Percentiles rank a stretch among this genome's conserved stretches.
phyloP scores from a whole-genome alignment of 1,284 basidiomycete genomes.

The Moesziomyces aphidis region DNA sequence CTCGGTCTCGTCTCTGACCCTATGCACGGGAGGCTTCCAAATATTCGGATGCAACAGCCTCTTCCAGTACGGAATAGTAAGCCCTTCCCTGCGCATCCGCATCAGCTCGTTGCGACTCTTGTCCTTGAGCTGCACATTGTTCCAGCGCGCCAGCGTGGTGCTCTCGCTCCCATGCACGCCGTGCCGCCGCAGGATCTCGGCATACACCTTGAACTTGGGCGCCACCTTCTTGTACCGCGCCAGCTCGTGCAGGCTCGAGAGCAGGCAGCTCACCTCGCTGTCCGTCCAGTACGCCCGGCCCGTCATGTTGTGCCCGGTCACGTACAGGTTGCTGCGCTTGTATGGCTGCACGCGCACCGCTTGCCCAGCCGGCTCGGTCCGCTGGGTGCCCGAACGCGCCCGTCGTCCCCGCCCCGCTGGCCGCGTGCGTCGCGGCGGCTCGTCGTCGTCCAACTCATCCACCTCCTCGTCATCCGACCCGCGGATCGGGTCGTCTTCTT shows the following conservation, averaged over 20 bases:
- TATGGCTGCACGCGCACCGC: conserved; percentile 34
- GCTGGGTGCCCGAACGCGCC: too few relatives aligned
- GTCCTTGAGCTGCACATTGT: conserved; percentile 62
- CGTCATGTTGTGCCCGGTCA: conserved; percentile 50
- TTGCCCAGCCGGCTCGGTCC: conserved; percentile 18
- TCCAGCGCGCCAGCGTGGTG: conserved; percentile 35
- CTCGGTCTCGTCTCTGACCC: conserved; percentile 32
- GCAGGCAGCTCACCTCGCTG: conserved; percentile 28
- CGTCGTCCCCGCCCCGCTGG: not conserved
- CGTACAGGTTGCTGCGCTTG: conserved; percentile 46
- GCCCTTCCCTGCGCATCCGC: conserved; percentile 42
- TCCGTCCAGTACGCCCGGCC: conserved; percentile 46
- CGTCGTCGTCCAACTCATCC: conserved; percentile 33
- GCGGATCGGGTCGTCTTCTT: conserved; percentile 16
- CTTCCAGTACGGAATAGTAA: conserved; percentile 53
- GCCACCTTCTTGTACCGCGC: conserved; percentile 39
- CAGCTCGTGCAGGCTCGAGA: conserved; percentile 33
- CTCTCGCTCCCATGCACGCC: conserved; percentile 31
- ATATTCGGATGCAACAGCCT: conserved; percentile 41
- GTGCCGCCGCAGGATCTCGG: conserved; percentile 43
- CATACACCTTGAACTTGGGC: conserved; percentile 40
- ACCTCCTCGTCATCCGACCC: conserved; percentile 17
- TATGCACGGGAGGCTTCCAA: conserved; percentile 26
- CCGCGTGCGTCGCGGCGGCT: not conserved
- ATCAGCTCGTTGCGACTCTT: conserved; percentile 56